phyloP scores from a whole-genome alignment of 2,329 filamentous ascomycete genomes.

The Arthrobotrys megalospora region DNA sequence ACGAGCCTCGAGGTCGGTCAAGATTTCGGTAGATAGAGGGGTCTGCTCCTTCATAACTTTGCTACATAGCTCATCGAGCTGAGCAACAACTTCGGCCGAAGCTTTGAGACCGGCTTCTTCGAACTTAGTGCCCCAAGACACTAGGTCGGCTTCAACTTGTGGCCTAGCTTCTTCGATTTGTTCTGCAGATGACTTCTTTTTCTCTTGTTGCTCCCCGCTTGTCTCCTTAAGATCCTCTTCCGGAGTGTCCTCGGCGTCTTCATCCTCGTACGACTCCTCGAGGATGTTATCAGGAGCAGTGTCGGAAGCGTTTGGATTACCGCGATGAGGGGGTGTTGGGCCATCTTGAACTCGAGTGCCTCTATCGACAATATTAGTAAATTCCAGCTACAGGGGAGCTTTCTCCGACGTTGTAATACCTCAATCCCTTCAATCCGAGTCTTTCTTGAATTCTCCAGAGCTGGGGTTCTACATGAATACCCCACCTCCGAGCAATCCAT shows the following conservation, averaged over 20 bases:
- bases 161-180: conserved; percentile 73
- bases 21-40: conserved; percentile 57
- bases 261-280: conserved; percentile 41
- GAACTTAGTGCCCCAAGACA: conserved; percentile 90
- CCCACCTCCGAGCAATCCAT: conserved; percentile 64
- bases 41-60: conserved; percentile 61
- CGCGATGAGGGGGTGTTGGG: conserved; percentile 62
- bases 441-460: conserved; percentile 91
- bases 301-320: conserved; percentile 57
- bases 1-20: conserved; percentile 74
- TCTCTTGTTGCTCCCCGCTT: conserved; percentile 69
- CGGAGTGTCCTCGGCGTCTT: conserved; percentile 63
- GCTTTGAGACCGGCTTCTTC: conserved; percentile 87
- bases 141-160: conserved; percentile 82
- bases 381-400: not conserved
- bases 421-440: conserved; percentile 75
- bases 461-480: conserved; percentile 95
- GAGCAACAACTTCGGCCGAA: conserved; percentile 76
- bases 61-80: conserved; percentile 73
- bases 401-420: conserved; percentile 63
- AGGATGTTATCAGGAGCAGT: conserved; percentile 37
- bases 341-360: conserved; percentile 49
- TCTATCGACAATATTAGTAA: conserved; percentile 19
- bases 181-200: conserved; percentile 67
- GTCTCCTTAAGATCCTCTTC: conserved; percentile 63